Conservation (phyloP, 768 basidiomycete species). For the Cystoderma amianthinum region DNA sequence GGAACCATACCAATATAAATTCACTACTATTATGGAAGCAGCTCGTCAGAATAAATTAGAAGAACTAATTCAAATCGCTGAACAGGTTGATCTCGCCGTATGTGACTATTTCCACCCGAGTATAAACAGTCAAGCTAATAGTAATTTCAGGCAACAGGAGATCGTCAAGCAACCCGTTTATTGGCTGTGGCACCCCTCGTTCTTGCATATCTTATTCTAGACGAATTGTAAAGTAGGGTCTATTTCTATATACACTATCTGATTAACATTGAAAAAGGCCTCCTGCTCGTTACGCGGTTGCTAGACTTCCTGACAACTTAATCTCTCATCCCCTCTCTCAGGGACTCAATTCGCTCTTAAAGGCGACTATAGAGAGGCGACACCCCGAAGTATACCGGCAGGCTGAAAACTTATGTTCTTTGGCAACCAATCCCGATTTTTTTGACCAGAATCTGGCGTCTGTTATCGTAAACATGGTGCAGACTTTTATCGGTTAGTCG, state of each 20-base stretch:
- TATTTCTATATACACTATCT: background rate
- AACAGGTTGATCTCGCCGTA: constrained; percentile 50
- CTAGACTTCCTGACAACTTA: constrained; percentile 46
- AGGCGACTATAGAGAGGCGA: constrained; percentile 46
- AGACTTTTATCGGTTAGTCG: constrained; percentile 45
- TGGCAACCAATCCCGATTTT: constrained; percentile 37
- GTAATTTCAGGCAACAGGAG: constrained; percentile 24
- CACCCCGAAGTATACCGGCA: constrained; percentile 50
- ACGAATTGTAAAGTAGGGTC: constrained; percentile 42
- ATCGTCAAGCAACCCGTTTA: constrained; percentile 36
- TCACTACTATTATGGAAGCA: constrained; percentile 36
- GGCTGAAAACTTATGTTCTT: constrained; percentile 29
- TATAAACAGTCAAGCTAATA: background rate
- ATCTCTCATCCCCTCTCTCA: constrained; percentile 34
- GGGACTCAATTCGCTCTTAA: constrained; percentile 37
- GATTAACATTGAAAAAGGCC: constrained; percentile 27
- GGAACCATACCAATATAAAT: constrained; percentile 32
- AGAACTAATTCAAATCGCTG: constrained; percentile 39
- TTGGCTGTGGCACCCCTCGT: constrained; percentile 54
- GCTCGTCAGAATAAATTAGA: constrained; percentile 35
- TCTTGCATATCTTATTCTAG: constrained; percentile 55
- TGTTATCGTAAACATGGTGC: constrained; percentile 35
- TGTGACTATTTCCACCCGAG: constrained; percentile 7
- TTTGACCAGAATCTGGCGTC: constrained; percentile 36
- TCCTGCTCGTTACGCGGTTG: constrained; percentile 51